Percentiles rank a stretch among this genome's conserved stretches.
Conservation (phyloP, 2,329 filamentous ascomycete species). For the Stachybotrys echinatus region DNA sequence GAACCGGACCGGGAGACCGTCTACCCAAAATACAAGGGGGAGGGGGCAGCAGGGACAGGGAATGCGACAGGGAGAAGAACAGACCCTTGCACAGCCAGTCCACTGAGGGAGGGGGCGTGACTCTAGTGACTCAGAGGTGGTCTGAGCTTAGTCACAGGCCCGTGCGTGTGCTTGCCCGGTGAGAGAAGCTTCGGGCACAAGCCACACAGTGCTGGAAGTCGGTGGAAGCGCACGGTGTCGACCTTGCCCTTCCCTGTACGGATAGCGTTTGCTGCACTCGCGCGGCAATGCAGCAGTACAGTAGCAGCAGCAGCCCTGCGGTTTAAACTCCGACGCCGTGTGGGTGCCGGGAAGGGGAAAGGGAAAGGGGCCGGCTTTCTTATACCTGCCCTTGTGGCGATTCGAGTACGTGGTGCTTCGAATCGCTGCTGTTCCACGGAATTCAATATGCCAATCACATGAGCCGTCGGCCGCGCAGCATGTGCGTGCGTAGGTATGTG, state of each 20-base stretch:
- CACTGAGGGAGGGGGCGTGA: neutral
- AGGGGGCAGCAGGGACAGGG: neutral
- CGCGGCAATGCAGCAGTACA: no score
- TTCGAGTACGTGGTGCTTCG: neutral
- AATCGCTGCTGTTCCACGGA: no score
- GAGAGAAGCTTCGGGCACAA: constrained; percentile 8
- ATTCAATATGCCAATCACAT: no score
- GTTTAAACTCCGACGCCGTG: no score
- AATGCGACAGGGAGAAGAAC: neutral
- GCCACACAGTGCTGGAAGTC: constrained; percentile 12
- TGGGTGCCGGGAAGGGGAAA: no score
- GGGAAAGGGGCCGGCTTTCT: no score
- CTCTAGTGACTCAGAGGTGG: neutral
- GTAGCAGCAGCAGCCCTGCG: no score
- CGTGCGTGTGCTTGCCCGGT: neutral
- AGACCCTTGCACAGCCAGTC: neutral
- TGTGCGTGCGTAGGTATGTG: no score
- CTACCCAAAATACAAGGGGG: neutral
- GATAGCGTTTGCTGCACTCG: no score
- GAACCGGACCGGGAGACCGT: neutral
- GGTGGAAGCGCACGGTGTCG: constrained; percentile 5
- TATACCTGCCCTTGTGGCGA: neutral
- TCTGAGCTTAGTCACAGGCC: neutral
- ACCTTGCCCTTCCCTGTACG: no score
- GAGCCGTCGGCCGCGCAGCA: no score